Base-by-base conservation (phyloP, 352 stramenopile genomes). In the Phytopythium chamaehyphon region DNA sequence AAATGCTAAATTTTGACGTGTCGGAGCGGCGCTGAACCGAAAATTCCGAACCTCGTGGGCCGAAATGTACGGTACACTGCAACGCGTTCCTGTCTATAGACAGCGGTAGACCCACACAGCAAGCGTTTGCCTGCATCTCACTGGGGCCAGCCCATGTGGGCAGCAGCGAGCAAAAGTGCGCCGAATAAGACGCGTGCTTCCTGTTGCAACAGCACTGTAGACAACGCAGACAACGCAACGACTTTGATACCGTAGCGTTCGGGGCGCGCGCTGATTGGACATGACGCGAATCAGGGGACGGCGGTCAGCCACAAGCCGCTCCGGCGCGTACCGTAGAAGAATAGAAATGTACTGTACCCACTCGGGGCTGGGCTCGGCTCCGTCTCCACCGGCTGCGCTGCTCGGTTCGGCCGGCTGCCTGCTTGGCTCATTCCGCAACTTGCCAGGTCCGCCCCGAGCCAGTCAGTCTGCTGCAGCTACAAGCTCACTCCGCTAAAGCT, bases 131-230 rank as follows among this genome's bases (percentile, higher is more conserved):
- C 5, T 24, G 22, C 22, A 12, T 15, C 40, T 35, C 23, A 9
- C 2, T 48, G 15, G 42, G 23, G 22, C 40, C 16, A 10, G 4
- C 15, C 5, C 21, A 15, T 6, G 42, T 48, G 15, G 40, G 6
- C 3, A 28, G 18, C 4, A 18, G 2, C 7, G 37, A n/a, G 15
- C 15, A 33, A 21, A n/a, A 22, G 8, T 19, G 18, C 18, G 19
- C 19, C 21, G 47, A 53, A 43, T 53, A 53, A 53, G 47, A 53
- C 46, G 33, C 46, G 31, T 39, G 44, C 44, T n/a, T n/a, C n/a
- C n/a, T 8, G 16, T 22, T 19, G 9, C 28, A 33, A n/a, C n/a
- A n/a, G n/a, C 2, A 50, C n/a, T 15, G 26, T 50, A 50, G 23
- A 16, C 2, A 22, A 8, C 15, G 1, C 16, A 21, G 19, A 42